Evolutionary conservation across 2,329 filamentous ascomycete genomes (phyloP).

Genomic region (Hypomyces rosellus): DNA sequence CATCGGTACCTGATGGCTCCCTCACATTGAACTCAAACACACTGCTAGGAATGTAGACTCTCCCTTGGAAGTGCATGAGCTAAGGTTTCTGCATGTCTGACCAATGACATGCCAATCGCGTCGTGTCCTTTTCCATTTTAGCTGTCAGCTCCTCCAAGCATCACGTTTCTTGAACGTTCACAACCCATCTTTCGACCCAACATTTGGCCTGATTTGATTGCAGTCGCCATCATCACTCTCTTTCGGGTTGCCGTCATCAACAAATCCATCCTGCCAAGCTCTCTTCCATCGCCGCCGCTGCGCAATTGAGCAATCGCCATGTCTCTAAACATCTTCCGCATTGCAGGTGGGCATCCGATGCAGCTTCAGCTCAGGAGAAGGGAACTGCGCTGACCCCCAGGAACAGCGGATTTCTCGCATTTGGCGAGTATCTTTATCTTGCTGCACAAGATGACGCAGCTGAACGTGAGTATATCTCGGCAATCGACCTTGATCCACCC

Average conservation of each 20-base stretch:
- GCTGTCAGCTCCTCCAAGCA: conserved; percentile 10
- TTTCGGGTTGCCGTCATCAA: neutral
- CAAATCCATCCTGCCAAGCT: neutral
- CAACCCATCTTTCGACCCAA: neutral
- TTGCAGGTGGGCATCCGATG: conserved; percentile 41
- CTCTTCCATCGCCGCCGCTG: neutral
- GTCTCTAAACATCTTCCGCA: conserved; percentile 53
- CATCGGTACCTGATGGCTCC: no score
- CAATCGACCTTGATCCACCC: conserved; percentile 11
- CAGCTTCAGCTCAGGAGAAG: conserved; percentile 4
- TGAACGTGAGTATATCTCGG: conserved; percentile 59
- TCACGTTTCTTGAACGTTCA: neutral
- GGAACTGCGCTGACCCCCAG: conserved; percentile 11
- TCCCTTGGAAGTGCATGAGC: no score
- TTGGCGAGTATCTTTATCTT: conserved; percentile 89
- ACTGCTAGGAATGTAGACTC: no score
- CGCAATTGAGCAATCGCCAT: conserved; percentile 25
- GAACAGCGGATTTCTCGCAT: conserved; percentile 86
- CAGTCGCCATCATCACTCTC: neutral
- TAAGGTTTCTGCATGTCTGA: neutral
- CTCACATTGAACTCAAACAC: no score
- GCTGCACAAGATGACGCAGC: conserved; percentile 90
- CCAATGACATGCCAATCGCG: conserved; percentile 19
- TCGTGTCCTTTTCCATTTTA: conserved; percentile 19
- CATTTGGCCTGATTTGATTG: conserved; percentile 1